These are phyloP conservation scores for Tripterygium wilfordii DNA, from an alignment of 177 flowering plant species.

Conservation along the genomic window DNA sequence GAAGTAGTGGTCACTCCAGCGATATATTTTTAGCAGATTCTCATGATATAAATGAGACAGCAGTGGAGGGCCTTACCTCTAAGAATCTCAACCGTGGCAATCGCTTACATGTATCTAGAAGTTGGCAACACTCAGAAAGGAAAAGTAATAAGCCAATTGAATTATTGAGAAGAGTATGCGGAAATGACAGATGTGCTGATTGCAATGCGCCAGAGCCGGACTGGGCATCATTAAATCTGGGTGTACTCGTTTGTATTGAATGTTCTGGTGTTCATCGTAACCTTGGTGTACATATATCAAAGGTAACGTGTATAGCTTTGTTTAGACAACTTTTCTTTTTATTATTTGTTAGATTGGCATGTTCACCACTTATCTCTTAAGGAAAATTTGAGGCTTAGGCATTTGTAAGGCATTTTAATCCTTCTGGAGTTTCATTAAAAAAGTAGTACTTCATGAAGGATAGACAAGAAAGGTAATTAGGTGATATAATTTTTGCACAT, in stretches of 20 bases:
- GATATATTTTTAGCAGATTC: constrained; percentile 67
- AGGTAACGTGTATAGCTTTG: constrained; percentile 37
- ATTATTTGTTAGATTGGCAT: constrained; percentile 3
- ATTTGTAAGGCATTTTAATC: too few species aligned
- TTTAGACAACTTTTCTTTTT: constrained; percentile 18
- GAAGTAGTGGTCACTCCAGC: constrained; percentile 39
- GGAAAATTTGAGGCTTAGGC: neutral
- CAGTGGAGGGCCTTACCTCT: constrained; percentile 35
- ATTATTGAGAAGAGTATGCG: constrained; percentile 58
- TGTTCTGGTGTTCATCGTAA: constrained; percentile 99
- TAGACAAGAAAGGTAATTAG: too few species aligned
- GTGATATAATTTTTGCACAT: too few species aligned
- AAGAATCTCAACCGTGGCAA: constrained; percentile 51
- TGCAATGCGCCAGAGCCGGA: constrained; percentile 95
- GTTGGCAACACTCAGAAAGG: constrained; percentile 34
- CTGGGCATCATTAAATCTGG: constrained; percentile 98
- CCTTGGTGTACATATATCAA: constrained; percentile 96
- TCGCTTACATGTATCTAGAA: constrained; percentile 41
- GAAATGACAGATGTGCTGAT: constrained; percentile 95
- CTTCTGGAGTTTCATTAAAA: too few species aligned
- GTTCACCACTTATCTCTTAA: neutral
- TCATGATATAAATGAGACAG: constrained; percentile 41
- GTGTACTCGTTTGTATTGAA: constrained; percentile 88
- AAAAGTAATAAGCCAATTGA: constrained; percentile 75
- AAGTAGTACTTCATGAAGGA: too few species aligned